phyloP scores from a whole-genome alignment of 2,329 filamentous ascomycete species.

The Hansfordia pulvinata region DNA sequence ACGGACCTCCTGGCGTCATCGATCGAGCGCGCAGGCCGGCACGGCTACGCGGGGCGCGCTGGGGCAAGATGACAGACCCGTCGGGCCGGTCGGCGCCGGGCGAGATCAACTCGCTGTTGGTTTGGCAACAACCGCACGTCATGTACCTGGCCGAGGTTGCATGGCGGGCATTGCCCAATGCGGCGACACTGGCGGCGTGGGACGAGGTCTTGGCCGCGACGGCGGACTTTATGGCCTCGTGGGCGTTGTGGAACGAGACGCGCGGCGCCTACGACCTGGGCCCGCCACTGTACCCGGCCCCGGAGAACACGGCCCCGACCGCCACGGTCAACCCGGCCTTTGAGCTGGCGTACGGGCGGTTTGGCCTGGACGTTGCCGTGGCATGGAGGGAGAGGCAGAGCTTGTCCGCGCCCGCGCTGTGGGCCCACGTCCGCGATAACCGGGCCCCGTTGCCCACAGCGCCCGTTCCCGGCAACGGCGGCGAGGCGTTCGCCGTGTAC shows the following conservation, averaged over 20 bases:
- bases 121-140: conserved; percentile 50
- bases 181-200: conserved; percentile 34
- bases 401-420: conserved; percentile 25
- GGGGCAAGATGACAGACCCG: conserved; percentile 43
- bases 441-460: conserved; percentile 37
- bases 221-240: conserved; percentile 47
- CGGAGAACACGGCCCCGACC: conserved; percentile 46
- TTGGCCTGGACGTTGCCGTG: conserved; percentile 39
- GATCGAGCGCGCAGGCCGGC: conserved; percentile 18
- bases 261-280: conserved; percentile 36
- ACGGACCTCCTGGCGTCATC: conserved; percentile 27
- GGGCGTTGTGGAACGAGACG: conserved; percentile 37
- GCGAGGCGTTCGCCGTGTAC: conserved; percentile 39
- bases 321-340: conserved; percentile 43
- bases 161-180: conserved; percentile 29
- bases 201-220: conserved; percentile 33
- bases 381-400: conserved; percentile 35
- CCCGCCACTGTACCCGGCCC: conserved; percentile 28
- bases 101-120: conserved; percentile 44
- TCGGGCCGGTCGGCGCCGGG: conserved; percentile 40
- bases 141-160: conserved; percentile 46
- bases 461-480: too few species aligned
- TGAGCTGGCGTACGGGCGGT: conserved; percentile 47
- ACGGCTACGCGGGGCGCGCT: conserved; percentile 30
- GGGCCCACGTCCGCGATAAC: conserved; percentile 33